Evolutionary conservation across 2,329 filamentous ascomycete genomes (phyloP), one percentile per base, ranked within the genome.

Genomic region (Sporothrix curviconia): DNA sequence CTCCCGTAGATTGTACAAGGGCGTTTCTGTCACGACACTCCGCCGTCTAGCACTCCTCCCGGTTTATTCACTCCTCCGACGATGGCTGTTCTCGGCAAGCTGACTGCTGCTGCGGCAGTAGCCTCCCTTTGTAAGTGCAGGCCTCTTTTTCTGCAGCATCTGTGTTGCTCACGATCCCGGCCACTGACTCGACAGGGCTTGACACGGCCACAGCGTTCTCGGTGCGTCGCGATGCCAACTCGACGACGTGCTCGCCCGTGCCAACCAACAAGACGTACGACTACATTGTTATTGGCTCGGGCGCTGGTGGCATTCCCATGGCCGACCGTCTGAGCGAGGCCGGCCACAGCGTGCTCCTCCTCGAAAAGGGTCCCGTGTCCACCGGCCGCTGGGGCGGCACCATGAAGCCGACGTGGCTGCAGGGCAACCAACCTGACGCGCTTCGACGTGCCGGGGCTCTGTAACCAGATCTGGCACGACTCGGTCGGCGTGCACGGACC

Each of bases 401-500:
- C 34, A 76, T 85, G 71, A 79, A 77, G 58, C 81, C 84, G 0
- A 69, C 71, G 1, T 90, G 86, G 86, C 76, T 83, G 15, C 70
- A 78, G 36, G 79, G 78, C 36, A 82, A n/a, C 80, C 17, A 81
- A 82, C 37, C 68, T 88, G 34, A 88, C 85, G 7, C 83, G 85
- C 50, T 88, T 89, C 64, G 86, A 89, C 65, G 80, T 89, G 5
- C 86, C 86, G 0, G 84, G 85, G 56, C 79, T 89, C 59, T 87
- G 83, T 36, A 89, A 88, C 67, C 76, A 87, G 70, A 86, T 89
- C 63, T 87, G 83, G 79, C 71, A 75, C 4, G 78, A 86, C 65
- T 83, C 81, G 9, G 74, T 75, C 4, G 84, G 83, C 28, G 82
- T 87, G 86, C 51, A 78, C 49, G 0, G 49, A 36, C 5, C 83